Evolutionary conservation across 257 asterid genomes (phyloP), one percentile per base, ranked within the genome.

Genomic region (Apocynum venetum): DNA sequence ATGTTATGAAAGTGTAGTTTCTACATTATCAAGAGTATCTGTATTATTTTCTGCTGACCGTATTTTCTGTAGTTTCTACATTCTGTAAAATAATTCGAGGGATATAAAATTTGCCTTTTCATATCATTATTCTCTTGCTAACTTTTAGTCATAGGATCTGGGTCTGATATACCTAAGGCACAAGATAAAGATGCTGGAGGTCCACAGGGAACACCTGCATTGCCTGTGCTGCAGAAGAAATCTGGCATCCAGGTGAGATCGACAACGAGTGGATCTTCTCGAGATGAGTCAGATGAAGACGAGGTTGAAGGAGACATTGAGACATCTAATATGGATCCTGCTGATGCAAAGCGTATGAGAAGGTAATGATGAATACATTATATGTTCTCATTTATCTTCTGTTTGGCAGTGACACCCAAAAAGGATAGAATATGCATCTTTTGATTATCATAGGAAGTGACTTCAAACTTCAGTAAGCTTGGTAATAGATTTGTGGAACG

Each of bases 181-280:
- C 93, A 79, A 77, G 94, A 88, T 69, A 89, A 84, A 86, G 91
- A 86, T 70, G 83, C 82, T 61, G 89, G 85, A 65, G 90, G 83
- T 48, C 87, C 87, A 63, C 77, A 76, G 71, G 91, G 92, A 80
- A 75, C 82, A 74, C 89, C 91, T 81, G 82, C 89, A n/a, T 83
- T 89, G 71, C 94, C 94, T 13, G 81, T 85, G 25, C 64, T 82
- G 52, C 79, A 84, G 36, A 88, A 86, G 89, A 96, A 89, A 81
- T 66, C 85, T 73, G 89, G 68, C 60, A 84, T 82, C 57, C 97
- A 84, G 82, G 91, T 91, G 82, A 88, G 88, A 86, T 90, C 96
- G 79, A 87, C 94, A 57, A 93, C 94, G 67, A 96, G 98, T 80
- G 97, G 97, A 46, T 93, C 99, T 73, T 91, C 97, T 19, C 91